These are phyloP conservation scores for Magnaporthiopsis rhizophila DNA, from an alignment of 2,329 filamentous ascomycete genomes.

Conservation along the genomic window DNA sequence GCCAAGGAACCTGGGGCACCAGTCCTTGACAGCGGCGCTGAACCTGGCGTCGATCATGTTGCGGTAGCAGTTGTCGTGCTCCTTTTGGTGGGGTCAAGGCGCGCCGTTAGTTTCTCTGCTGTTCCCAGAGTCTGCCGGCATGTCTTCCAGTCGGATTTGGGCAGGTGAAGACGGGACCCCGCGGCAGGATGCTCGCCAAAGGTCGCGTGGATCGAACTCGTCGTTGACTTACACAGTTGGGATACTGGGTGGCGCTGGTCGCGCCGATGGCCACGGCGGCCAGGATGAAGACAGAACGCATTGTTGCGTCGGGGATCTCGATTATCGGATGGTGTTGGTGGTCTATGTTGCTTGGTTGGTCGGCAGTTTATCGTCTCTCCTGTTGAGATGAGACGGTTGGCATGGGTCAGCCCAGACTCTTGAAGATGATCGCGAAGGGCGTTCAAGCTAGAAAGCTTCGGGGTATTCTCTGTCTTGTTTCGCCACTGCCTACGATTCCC, in stretches of 20 bases:
- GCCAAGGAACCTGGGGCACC: conserved; percentile 6
- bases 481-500: not conserved
- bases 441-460: not conserved
- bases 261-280: not conserved
- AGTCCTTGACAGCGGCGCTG: not conserved
- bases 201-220: not conserved
- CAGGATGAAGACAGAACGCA: not conserved
- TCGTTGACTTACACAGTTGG: conserved; percentile 1
- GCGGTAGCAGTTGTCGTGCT: conserved; percentile 11
- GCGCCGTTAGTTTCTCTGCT: not conserved
- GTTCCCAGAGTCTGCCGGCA: not conserved
- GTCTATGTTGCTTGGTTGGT: not conserved
- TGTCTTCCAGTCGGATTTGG: not conserved
- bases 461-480: not conserved
- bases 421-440: not conserved
- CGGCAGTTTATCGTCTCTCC: not conserved
- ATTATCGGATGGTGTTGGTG: not conserved
- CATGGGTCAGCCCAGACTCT: not conserved
- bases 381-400: not conserved
- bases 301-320: not conserved
- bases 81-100: conserved; percentile 1
- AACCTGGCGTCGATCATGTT: conserved; percentile 6
- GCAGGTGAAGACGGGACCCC: not conserved
- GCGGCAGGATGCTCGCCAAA: not conserved
- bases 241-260: not conserved